phyloP scores from a whole-genome alignment of 2,329 filamentous ascomycete genomes.

The Aspergillus pseudoterreus region DNA sequence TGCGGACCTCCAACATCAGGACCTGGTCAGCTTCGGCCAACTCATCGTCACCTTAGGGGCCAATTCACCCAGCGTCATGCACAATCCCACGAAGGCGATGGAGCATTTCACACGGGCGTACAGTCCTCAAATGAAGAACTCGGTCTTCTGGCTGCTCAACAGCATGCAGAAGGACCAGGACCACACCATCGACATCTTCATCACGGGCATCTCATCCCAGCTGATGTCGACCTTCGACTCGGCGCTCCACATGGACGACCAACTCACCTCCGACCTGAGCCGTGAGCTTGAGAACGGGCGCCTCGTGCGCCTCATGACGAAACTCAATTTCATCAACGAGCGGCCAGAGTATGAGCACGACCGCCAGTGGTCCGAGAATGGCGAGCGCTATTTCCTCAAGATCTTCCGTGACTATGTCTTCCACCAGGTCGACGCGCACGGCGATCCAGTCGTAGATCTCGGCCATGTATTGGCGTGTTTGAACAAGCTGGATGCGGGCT shows the following conservation, averaged over 20 bases:
- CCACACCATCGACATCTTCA: slow-evolving; percentile 69
- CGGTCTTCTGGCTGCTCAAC: slow-evolving; percentile 75
- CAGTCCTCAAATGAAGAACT: slow-evolving; percentile 72
- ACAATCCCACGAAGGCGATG: slow-evolving; percentile 66
- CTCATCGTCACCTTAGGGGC: slow-evolving; percentile 79
- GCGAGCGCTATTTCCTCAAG: slow-evolving; percentile 87
- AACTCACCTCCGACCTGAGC: slow-evolving; percentile 66
- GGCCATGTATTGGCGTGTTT: slow-evolving; percentile 82
- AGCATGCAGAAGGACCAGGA: slow-evolving; percentile 62
- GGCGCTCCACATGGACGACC: slow-evolving; percentile 74
- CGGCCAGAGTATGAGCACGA: slow-evolving; percentile 79
- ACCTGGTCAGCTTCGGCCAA: slow-evolving; percentile 78
- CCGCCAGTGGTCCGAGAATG: slow-evolving; percentile 81
- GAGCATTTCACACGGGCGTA: slow-evolving; percentile 76
- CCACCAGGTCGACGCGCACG: slow-evolving; percentile 85
- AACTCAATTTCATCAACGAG: slow-evolving; percentile 85
- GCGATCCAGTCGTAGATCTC: slow-evolving; percentile 77
- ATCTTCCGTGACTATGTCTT: slow-evolving; percentile 97
- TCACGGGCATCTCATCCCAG: slow-evolving; percentile 73
- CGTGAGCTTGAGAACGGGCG: slow-evolving; percentile 88
- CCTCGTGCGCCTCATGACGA: slow-evolving; percentile 73
- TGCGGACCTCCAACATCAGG: slow-evolving; percentile 78
- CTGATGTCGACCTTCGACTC: slow-evolving; percentile 73
- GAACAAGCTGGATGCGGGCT: slow-evolving; percentile 89
- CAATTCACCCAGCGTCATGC: slow-evolving; percentile 56